Base-by-base conservation (phyloP, 2,329 filamentous ascomycete genomes). In the Didymellaceae sp. region DNA sequence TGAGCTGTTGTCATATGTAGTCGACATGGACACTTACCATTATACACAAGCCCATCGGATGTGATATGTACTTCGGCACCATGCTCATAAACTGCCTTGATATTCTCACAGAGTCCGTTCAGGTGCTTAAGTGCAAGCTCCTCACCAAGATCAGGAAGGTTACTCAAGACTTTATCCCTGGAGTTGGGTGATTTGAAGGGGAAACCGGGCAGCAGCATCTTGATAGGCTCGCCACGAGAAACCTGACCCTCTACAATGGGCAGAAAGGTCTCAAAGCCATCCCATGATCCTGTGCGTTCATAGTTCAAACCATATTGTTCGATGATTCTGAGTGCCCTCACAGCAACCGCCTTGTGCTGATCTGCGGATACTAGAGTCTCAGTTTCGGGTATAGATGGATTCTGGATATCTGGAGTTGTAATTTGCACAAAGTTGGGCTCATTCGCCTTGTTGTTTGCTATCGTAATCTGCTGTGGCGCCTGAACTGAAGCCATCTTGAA, bases 171-270 rank as follows among this genome's bases (percentile, higher is more conserved):
- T 51, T 87, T 86, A 17, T 77, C 73, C 1, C 64, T 62, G 0
- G 73, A 75, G 54, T 86, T 86, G 9, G 83, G 80, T 0, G 81
- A 85, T 59, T 86, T 86, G 75, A 84, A 86, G 0, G 83, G 83
- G 35, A 86, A 86, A 0, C 82, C 82, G 0, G 83, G 84, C 0
- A 86, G 75, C 11, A 69, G 54, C 48, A 71, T 57, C 17, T 47
- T 59, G 24, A 70, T 47, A 3, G 66, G 55, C 32, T 65, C 55
- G 6, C 47, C 44, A 8, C 52, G 54, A 52, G 60, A 47, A 8
- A 63, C 60, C 17, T 63, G 61, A 6, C 52, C 56, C 21, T 46
- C 35, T 2, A 65, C 59, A 18, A 57, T 43, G 1, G 57, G 61
- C 14, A 63, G 31, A 24, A 66, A 66, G 3, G 57, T 63, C 10